Base-by-base conservation (phyloP, 2,329 filamentous ascomycete genomes). In the Cyphellophora europaea region DNA sequence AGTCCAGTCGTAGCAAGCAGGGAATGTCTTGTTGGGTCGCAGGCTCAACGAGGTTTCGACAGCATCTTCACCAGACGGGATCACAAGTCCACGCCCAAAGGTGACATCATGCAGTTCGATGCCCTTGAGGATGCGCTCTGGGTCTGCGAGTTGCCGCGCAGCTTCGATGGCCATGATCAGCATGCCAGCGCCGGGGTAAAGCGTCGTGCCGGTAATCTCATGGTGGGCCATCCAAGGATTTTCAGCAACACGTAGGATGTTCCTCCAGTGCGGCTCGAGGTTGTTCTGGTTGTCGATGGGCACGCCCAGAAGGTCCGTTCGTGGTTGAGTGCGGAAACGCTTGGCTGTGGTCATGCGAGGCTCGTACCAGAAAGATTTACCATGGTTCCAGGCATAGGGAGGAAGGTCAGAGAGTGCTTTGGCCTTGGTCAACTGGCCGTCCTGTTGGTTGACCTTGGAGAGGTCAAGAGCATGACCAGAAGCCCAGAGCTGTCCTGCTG, bases 361-460 rank as follows among this genome's bases (percentile, higher is more conserved):
- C 38, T 69, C 62, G 14, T 61, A 54, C 53, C 62, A 68, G 41
- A 64, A 56, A 1, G 44, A 37, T 16, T 58, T 55, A 2, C 57
- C 56, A 43, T 71, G 66, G 28, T 71, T 63, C 64, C 68, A 72
- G 1, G 61, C 57, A 37, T 72, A 73, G 1, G 48, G 37, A 1
- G 69, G 68, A 1, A 65, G 37, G 19, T 55, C 50, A 3, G 37
- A 45, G 29, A 56, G 41, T 39, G n/a, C 13, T 11, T n/a, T 19
- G 14, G 19, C 10, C 11, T 10, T 35, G n/a, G n/a, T 28, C 13
- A 12, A 8, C n/a, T 33, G 28, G 16, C 27, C 19, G n/a, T 30
- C 19, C 14, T 27, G 18, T 14, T 11, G 15, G 30, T 38, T 41
- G 25, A 37, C 34, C 5, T 11, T 15, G 13, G 33, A 14, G 13